Evolutionary conservation across 2,329 filamentous ascomycete genomes (phyloP), one percentile per base, ranked within the genome.

Genomic region (Colletotrichum cereale): DNA sequence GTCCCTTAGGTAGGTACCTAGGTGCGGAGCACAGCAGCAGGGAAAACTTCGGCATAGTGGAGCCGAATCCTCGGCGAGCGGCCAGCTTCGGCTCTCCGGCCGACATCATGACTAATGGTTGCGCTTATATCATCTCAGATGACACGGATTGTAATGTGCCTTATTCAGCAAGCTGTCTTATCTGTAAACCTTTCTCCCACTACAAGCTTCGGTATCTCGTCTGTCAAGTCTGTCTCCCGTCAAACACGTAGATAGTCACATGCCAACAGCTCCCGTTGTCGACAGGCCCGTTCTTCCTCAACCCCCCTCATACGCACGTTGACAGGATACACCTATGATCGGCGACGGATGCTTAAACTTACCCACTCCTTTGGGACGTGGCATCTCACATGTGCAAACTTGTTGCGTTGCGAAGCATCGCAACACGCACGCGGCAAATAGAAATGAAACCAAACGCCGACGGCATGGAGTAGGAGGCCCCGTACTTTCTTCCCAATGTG

Each of bases 41-140:
- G 55, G 50, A 47, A 44, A 40, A 60, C 52, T 56, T 50, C 38
- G 56, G 57, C 12, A 67, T 26, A 31, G 64, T 68, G 64, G 68
- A n/a, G 10, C 29, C 29, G 21, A n/a, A 18, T 7, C 24, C 11
- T 62, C 44, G 58, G 58, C 7, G 14, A 47, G 44, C 65, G 68
- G 68, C 68, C 68, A 71, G 68, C 65, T 31, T 71, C 68, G 68
- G 68, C 68, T 58, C 38, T 63, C 18, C n/a, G 24, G 10, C 7
- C 6, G 3, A 16, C 38, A 29, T 5, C 7, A 36, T 71, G 65
- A 71, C 68, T 71, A 71, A 71, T 60, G n/a, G 42, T 21, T 10
- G 12, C 16, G 65, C 64, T 71, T 71, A 62, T 29, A 31, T 63
- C 65, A 63, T 24, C 44, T 36, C 21, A 5, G 5, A 7, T 10